These are phyloP conservation scores for Rhynchospora pubera DNA, from an alignment of 176 grass and related monocot species.

Conservation along the genomic window DNA sequence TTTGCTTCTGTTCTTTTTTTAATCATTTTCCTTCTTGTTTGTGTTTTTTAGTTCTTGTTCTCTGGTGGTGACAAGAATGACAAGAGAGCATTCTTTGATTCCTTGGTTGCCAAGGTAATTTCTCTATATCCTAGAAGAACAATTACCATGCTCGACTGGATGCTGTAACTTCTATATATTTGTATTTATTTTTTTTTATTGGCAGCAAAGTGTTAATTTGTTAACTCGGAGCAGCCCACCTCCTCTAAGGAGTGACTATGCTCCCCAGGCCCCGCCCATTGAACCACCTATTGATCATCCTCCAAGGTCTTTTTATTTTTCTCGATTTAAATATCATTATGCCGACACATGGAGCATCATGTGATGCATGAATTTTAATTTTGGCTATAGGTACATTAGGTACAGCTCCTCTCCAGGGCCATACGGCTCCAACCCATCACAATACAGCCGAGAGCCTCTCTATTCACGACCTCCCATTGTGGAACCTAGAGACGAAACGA, in stretches of 20 bases:
- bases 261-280: constrained; percentile 26
- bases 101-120: constrained; percentile 70
- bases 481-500: constrained; percentile 32
- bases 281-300: constrained; percentile 17
- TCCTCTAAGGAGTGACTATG: constrained; percentile 30
- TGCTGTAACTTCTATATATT: neutral
- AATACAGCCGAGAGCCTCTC: neutral
- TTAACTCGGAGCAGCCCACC: constrained; percentile 24
- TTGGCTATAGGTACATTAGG: constrained; percentile 47
- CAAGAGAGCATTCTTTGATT: constrained; percentile 73
- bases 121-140: neutral
- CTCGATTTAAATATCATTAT: neutral
- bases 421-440: neutral
- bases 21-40: neutral
- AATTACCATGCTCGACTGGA: neutral
- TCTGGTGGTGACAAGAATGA: constrained; percentile 54
- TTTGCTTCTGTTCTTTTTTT: constrained; percentile 1
- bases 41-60: constrained; percentile 69
- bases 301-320: constrained; percentile 22
- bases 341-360: neutral
- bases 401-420: constrained; percentile 16
- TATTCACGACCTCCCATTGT: constrained; percentile 22
- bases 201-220: constrained; percentile 41
- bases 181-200: constrained; percentile 19
- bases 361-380: constrained; percentile 18